Conservation (phyloP, 2,329 filamentous ascomycete genomes). For the Lasiodiplodia gonubiensis region DNA sequence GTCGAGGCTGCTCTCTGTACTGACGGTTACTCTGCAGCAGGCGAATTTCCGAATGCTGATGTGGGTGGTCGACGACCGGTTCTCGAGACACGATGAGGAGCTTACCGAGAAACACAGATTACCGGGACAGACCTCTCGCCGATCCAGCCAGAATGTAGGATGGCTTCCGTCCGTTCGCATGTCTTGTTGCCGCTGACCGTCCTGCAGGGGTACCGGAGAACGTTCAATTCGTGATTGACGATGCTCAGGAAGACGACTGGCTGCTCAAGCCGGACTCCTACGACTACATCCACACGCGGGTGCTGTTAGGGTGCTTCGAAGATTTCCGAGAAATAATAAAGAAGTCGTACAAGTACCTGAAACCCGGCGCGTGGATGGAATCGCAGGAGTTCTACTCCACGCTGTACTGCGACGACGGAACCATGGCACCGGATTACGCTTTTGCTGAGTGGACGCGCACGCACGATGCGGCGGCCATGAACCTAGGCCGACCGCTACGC, state of each 20-base stretch:
- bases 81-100: background rate
- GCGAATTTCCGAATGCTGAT: slow-evolving; percentile 41
- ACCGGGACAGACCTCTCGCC: slow-evolving; percentile 51
- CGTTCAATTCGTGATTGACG: slow-evolving; percentile 75
- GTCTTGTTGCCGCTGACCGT: slow-evolving; percentile 9
- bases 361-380: slow-evolving; percentile 61
- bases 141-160: slow-evolving; percentile 47
- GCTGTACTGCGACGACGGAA: slow-evolving; percentile 59
- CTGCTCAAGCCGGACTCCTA: slow-evolving; percentile 57
- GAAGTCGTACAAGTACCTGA: slow-evolving; percentile 58
- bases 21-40: slow-evolving; percentile 38
- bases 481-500: slow-evolving; percentile 54
- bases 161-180: too few relatives aligned
- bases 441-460: slow-evolving; percentile 56
- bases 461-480: slow-evolving; percentile 53
- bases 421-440: slow-evolving; percentile 56
- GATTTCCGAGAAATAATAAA: slow-evolving; percentile 63
- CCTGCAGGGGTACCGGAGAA: slow-evolving; percentile 65
- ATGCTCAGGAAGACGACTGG: slow-evolving; percentile 66
- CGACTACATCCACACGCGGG: slow-evolving; percentile 65
- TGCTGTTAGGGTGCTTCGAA: slow-evolving; percentile 63
- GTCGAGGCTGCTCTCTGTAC: slow-evolving; percentile 2
- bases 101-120: slow-evolving; percentile 40
- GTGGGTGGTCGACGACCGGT: slow-evolving; percentile 35
- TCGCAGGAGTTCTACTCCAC: slow-evolving; percentile 52